Base-by-base conservation (phyloP, 495 filamentous ascomycete genomes). In the Penicillium daleae region DNA sequence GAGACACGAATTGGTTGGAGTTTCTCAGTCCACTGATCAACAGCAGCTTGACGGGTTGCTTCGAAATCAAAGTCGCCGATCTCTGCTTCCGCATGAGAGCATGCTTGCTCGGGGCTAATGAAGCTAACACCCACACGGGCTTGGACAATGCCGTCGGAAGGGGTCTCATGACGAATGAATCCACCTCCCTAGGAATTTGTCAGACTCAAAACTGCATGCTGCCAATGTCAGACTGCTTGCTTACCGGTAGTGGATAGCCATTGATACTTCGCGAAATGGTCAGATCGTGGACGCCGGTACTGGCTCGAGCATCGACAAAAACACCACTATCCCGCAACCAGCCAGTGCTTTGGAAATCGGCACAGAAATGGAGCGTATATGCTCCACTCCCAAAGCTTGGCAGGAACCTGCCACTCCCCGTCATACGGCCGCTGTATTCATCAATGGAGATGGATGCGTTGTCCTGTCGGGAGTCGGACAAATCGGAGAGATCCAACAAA, bases 91-190 rank as follows among this genome's bases (percentile, higher is more conserved):
- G 88, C 82, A 66, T 86, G 85, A 1, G 70, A 60, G 64, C 90
- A 92, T 3, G 90, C 90, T 57, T 88, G 83, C 17, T 76, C 76
- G 0, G 78, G 66, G 22, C 88, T 89, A 42, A 92, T 87, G 67
- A 89, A 92, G 55, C 89, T 91, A 24, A 92, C 78, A 3, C 89
- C 90, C 7, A 92, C 88, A 19, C 86, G 81, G 17, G 88, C 90
- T 12, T 78, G 78, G 22, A 93, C 74, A 5, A 69, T 67, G 24
- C 72, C 67, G 21, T 80, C 67, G 1, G 68, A 7, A 0, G 69
- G 73, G 5, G 74, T 53, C n/a, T 85, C 51, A 65, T 90, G 87
- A 6, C 85, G 80, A 26, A 87, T 78, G 70, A 90, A 93, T 4
- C 83, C 89, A 39, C 90, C 90, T 8, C 85, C 88, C 76, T 80